Conservation (phyloP, 352 stramenopile genomes). For the Phytophthora hybrid region DNA sequence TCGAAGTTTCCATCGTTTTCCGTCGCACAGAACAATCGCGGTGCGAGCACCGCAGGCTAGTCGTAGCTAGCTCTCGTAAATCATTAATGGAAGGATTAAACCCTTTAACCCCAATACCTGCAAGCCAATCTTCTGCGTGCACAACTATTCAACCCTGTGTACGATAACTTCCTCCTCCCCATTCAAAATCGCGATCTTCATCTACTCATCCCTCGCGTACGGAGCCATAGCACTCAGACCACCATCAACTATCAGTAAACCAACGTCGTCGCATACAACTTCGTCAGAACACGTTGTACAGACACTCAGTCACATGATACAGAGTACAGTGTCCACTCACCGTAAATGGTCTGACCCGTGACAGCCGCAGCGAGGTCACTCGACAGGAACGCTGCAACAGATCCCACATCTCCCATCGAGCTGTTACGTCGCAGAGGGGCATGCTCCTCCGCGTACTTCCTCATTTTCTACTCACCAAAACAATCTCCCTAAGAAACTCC, state of each 20-base stretch:
- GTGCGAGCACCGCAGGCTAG: no score
- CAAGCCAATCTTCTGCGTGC: no score
- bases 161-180: no score
- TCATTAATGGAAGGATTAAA: no score
- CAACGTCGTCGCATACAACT: no score
- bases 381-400: conserved; percentile 83
- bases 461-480: conserved; percentile 70
- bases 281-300: conserved; percentile 4
- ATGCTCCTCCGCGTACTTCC: conserved; percentile 70
- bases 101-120: no score
- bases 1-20: neutral
- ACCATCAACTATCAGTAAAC: conserved; percentile 62
- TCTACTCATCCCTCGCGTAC: conserved; percentile 39
- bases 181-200: neutral
- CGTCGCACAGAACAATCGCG: no score
- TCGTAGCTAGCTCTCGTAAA: no score
- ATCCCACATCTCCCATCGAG: conserved; percentile 79
- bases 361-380: conserved; percentile 77
- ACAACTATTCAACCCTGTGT: no score
- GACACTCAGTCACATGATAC: no score
- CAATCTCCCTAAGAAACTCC: neutral
- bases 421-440: conserved; percentile 79
- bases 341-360: conserved; percentile 92
- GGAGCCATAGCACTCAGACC: conserved; percentile 71
- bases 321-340: conserved; percentile 36